These are phyloP conservation scores for Acer yangbiense DNA, from an alignment of 345 rosid genomes.

Conservation along the genomic window DNA sequence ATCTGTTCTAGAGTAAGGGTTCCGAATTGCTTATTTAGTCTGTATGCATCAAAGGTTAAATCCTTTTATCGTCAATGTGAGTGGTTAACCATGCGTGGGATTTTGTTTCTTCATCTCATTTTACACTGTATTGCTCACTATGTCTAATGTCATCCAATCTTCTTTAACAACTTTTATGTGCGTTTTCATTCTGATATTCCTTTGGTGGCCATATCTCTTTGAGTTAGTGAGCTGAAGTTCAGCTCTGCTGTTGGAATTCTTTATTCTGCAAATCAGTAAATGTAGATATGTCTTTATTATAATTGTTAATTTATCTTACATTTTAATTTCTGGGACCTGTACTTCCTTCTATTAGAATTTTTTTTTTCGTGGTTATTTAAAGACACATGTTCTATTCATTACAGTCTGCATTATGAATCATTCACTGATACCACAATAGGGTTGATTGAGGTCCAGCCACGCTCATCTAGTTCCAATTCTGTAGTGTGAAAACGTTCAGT, in stretches of 20 bases:
- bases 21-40: not conserved
- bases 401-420: not conserved
- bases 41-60: not conserved
- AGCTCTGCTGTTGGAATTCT: not conserved
- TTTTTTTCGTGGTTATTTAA: not conserved
- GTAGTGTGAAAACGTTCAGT: not conserved
- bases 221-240: not conserved
- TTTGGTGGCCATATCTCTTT: not conserved
- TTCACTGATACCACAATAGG: not conserved
- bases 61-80: not conserved
- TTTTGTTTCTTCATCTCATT: not conserved
- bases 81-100: not conserved
- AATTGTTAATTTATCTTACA: not conserved
- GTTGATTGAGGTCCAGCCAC: not conserved
- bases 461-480: not conserved
- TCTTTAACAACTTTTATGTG: slow-evolving; percentile 1
- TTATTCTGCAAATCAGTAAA: not conserved
- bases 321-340: not conserved
- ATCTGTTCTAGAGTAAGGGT: not conserved
- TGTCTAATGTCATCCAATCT: not conserved
- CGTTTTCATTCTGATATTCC: not conserved
- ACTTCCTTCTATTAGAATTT: not conserved
- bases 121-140: not conserved
- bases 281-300: not conserved
- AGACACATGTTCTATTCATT: not conserved